Conservation (phyloP, 1,284 basidiomycete species). For the Mycosarcoma mackinlayi region DNA sequence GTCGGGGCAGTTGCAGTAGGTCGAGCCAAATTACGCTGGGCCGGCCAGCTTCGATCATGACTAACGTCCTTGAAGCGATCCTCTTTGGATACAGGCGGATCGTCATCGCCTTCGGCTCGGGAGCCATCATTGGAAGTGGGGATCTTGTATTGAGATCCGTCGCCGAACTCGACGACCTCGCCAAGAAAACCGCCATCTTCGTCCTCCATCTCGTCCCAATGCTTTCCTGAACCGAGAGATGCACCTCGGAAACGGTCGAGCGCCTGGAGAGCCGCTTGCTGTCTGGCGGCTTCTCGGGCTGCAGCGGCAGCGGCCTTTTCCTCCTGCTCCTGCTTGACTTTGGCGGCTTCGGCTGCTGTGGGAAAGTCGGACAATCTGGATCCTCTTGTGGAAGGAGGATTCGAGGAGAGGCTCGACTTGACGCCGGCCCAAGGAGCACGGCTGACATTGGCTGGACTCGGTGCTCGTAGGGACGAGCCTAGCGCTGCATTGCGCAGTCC, state of each 20-base stretch:
- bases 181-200: conserved; percentile 62
- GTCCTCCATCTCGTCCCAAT: conserved; percentile 68
- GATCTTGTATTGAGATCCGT: conserved; percentile 66
- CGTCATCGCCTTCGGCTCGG: conserved; percentile 15
- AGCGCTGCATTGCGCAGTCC: conserved; percentile 52
- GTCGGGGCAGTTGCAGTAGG: conserved; percentile 4
- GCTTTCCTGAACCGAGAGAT: conserved; percentile 52
- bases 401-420: conserved; percentile 33
- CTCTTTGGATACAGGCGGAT: conserved; percentile 56
- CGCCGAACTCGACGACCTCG: conserved; percentile 67
- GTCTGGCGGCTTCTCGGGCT: conserved; percentile 52
- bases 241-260: conserved; percentile 65
- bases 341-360: conserved; percentile 64
- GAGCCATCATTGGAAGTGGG: conserved; percentile 42
- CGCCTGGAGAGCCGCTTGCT: conserved; percentile 52
- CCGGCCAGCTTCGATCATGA: conserved; percentile 64
- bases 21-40: conserved; percentile 18
- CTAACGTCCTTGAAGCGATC: conserved; percentile 63
- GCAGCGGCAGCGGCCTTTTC: conserved; percentile 56
- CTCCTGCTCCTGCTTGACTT: conserved; percentile 60
- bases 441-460: conserved; percentile 40
- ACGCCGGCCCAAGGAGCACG: conserved; percentile 58
- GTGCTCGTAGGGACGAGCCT: conserved; percentile 32
- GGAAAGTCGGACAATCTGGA: conserved; percentile 60
- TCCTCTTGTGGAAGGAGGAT: conserved; percentile 21